Evolutionary conservation across 2,329 filamentous ascomycete genomes (phyloP).

Genomic region (Fusarium scirpi): DNA sequence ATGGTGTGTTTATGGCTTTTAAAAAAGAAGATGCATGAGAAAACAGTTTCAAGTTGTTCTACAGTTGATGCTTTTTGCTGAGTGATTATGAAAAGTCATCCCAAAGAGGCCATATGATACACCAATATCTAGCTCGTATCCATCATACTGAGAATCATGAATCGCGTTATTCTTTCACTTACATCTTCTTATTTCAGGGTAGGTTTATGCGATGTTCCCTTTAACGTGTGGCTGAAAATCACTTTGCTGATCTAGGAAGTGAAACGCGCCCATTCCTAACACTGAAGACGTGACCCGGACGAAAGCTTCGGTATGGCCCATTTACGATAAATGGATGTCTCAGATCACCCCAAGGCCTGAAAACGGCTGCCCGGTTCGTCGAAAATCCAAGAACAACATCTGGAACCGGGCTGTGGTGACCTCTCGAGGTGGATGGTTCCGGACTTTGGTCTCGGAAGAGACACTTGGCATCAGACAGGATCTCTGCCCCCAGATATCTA

Average conservation of each 20-base stretch:
- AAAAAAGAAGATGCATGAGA: not conserved
- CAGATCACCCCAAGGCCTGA: not conserved
- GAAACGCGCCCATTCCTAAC: constrained; percentile 23
- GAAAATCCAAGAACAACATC: constrained; percentile 1
- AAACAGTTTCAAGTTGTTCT: not conserved
- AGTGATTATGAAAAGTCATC: too few species aligned
- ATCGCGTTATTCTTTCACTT: too few species aligned
- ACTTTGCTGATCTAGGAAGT: not conserved
- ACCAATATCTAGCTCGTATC: not conserved
- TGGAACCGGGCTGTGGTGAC: not conserved
- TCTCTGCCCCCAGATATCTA: constrained; percentile 7
- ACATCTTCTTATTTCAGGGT: not conserved
- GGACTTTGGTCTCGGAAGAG: constrained; percentile 8
- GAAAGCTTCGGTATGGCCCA: not conserved
- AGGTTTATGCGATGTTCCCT: not conserved
- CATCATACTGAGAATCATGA: not conserved
- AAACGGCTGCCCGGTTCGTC: constrained; percentile 1
- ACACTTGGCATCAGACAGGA: not conserved
- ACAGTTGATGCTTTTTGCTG: not conserved
- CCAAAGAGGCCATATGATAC: not conserved
- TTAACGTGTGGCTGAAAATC: not conserved
- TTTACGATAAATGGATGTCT: constrained; percentile 12
- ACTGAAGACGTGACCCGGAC: not conserved
- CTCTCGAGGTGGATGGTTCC: constrained; percentile 15
- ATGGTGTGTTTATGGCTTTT: not conserved